Evolutionary conservation across 805 yeast species (phyloP).

Genomic region (Candida sakaeoensis): DNA sequence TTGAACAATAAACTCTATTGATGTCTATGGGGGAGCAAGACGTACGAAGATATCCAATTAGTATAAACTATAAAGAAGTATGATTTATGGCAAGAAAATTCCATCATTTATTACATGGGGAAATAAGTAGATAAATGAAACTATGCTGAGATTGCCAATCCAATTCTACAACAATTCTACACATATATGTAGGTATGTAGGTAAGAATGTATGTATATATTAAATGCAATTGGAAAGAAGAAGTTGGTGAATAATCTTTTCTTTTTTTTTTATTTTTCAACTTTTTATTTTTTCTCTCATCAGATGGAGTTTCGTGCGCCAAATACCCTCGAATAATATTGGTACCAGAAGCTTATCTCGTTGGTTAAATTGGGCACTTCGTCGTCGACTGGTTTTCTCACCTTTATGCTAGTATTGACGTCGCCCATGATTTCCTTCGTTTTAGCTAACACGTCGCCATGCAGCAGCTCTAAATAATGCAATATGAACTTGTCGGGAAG

Average conservation of each 20-base stretch:
- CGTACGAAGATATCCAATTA: constrained; percentile 19
- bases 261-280: too few relatives aligned
- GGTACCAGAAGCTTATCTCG: constrained; percentile 21
- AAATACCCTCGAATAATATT: constrained; percentile 1
- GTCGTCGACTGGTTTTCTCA: constrained; percentile 21
- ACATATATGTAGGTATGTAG: too few relatives aligned
- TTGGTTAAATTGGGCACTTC: constrained; percentile 36
- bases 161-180: neutral
- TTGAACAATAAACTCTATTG: constrained; percentile 17
- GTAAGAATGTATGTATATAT: constrained; percentile 2
- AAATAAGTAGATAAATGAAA: constrained; percentile 32
- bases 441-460: constrained; percentile 23
- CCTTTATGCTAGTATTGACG: constrained; percentile 11
- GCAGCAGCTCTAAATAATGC: constrained; percentile 27
- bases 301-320: too few relatives aligned
- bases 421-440: constrained; percentile 6
- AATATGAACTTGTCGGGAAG: constrained; percentile 42
- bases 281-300: too few relatives aligned
- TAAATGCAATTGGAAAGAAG: neutral
- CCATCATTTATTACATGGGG: constrained; percentile 41
- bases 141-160: constrained; percentile 44
- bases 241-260: constrained; percentile 1
- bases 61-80: constrained; percentile 17
- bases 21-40: constrained; percentile 9
- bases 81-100: constrained; percentile 39